phyloP scores from a whole-genome alignment of 345 rosid species.

The Hibiscus trionum region DNA sequence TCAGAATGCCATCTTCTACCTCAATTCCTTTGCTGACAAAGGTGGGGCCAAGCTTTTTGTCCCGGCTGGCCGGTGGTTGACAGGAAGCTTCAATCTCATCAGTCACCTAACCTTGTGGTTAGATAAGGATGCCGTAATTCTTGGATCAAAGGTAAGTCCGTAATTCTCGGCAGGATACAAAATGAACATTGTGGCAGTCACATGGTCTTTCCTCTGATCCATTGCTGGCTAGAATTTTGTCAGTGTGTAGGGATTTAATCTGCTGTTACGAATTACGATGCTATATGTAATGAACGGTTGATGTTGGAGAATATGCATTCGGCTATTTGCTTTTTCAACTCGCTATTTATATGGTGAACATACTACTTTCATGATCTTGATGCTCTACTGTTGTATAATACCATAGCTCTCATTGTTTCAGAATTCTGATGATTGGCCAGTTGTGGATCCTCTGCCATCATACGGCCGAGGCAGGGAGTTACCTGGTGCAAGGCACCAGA shows the following conservation, averaged over 20 bases:
- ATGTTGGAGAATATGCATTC: neutral
- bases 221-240: neutral
- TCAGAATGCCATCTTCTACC: conserved; percentile 96
- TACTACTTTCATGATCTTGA: conserved; percentile 5
- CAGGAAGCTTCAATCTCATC: conserved; percentile 93
- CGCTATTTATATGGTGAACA: conserved; percentile 4
- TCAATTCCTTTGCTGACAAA: conserved; percentile 89
- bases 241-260: neutral
- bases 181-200: neutral
- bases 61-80: conserved; percentile 92
- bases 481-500: conserved; percentile 79
- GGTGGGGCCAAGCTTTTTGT: conserved; percentile 98
- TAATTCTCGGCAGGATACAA: neutral
- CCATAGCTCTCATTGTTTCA: conserved; percentile 25
- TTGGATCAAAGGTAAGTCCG: conserved; percentile 72
- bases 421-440: conserved; percentile 82
- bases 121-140: conserved; percentile 81
- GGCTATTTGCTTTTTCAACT: neutral
- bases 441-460: conserved; percentile 89
- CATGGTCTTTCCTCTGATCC: neutral
- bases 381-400: conserved; percentile 10
- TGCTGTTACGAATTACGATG: neutral
- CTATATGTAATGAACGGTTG: neutral
- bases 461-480: conserved; percentile 95
- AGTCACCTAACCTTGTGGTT: conserved; percentile 91